Base-by-base conservation (phyloP, 768 basidiomycete species). In the Pisolithus marmoratus region DNA sequence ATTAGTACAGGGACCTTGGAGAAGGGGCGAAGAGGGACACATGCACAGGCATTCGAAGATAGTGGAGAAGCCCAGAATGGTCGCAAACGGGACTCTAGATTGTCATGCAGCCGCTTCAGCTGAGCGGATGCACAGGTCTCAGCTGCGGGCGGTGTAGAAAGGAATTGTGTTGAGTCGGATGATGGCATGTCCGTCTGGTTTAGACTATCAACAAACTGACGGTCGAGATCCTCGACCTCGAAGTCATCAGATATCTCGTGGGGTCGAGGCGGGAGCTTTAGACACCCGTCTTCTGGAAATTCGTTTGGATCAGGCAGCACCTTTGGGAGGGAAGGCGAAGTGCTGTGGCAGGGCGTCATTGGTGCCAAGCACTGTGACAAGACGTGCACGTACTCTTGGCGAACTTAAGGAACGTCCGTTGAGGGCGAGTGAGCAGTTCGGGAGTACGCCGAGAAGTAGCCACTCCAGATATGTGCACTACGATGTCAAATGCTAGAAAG, bases 31-130 rank as follows among this genome's bases (percentile, higher is more conserved):
- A 86, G n/a, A 94, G 60, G 20, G 80, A 73, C 4, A 94, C 59
- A 15, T 79, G 77, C 8, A 94, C 71, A 2, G 69, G 76, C 17
- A 90, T 79, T n/a, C 23, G 80, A 74, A 9, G 85, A 61, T 0
- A 94, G 71, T 1, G 81, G 82, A 4, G 83, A 82, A 3, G 85
- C 79, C 90, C 90, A 94, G 68, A 95, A 93, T 0, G 85, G 82
- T 45, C 79, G 81, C 23, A 95, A 70, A 1, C 93, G 82, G 5
- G 76, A 66, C 62, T 92, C 87, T 5, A 95, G 75, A 59, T 94
- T 94, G 12, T 74, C 73, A 55, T 93, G 85, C 48, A 85, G 74
- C 23, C 78, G 75, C 4, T 73, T 77, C 17, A 87, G 62, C 20
- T 75, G 69, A 6, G 54, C 57, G 5, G 64, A 53, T 37, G 63